These are phyloP conservation scores for Phytophthora capsici DNA, from an alignment of 352 stramenopile genomes.

Conservation along the genomic window DNA sequence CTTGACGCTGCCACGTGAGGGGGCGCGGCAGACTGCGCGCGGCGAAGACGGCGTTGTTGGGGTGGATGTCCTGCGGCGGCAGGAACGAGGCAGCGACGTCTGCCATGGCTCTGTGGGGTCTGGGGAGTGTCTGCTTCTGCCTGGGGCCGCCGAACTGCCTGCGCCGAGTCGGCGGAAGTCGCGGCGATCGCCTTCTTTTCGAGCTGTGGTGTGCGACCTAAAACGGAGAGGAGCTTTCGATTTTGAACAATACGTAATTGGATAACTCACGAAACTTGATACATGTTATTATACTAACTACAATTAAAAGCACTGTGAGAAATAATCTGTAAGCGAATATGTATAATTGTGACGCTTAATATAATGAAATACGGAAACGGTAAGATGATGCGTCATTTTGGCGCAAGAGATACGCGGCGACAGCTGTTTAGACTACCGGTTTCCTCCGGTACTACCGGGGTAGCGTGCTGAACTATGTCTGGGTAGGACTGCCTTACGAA, in stretches of 20 bases:
- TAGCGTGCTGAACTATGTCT: neutral
- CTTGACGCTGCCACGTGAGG: conserved; percentile 82
- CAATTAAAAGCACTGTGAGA: no score
- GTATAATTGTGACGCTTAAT: neutral
- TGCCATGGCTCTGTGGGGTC: conserved; percentile 16
- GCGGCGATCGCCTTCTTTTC: conserved; percentile 1
- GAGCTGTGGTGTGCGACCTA: conserved; percentile 2
- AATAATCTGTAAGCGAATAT: neutral
- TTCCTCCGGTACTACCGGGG: neutral
- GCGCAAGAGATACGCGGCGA: neutral
- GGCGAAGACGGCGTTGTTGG: conserved; percentile 81
- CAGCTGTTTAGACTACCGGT: neutral
- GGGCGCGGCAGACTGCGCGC: conserved; percentile 70
- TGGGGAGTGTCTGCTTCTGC: neutral
- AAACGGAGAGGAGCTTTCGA: neutral
- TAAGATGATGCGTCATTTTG: neutral
- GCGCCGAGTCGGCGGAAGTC: conserved; percentile 16
- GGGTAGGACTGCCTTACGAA: conserved; percentile 15
- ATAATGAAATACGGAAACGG: neutral
- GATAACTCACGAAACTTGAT: no score
- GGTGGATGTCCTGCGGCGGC: conserved; percentile 65
- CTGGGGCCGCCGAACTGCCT: conserved; percentile 13
- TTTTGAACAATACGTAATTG: no score
- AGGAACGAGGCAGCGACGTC: conserved; percentile 41
- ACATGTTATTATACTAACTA: no score